Evolutionary conservation across 495 filamentous ascomycete genomes (phyloP).

Genomic region (Hypoxylon perforatum): DNA sequence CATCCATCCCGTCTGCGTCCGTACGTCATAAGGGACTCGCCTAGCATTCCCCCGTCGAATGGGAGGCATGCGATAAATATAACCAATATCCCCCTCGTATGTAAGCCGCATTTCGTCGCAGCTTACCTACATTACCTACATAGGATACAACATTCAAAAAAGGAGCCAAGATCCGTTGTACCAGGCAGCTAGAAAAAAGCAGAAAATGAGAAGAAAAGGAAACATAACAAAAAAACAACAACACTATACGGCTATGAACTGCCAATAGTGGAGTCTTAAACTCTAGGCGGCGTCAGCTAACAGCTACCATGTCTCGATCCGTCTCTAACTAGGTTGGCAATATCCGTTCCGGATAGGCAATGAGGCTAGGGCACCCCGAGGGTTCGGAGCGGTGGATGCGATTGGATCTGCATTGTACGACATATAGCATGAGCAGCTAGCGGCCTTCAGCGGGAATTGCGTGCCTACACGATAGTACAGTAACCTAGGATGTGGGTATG

Average conservation of each 20-base stretch:
- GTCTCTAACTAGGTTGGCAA: constrained; percentile 5
- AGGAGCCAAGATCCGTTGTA: not conserved
- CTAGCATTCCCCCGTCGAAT: constrained; percentile 31
- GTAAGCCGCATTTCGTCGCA: constrained; percentile 7
- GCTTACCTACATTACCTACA: constrained; percentile 9
- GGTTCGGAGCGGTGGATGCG: constrained; percentile 8
- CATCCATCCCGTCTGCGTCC: constrained; percentile 2
- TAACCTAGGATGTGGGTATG: too few relatives aligned
- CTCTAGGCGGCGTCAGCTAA: constrained; percentile 30
- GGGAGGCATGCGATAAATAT: constrained; percentile 21
- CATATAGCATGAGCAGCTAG: too few relatives aligned
- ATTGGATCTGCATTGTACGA: not conserved
- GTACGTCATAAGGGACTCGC: constrained; percentile 35
- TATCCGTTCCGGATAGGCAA: constrained; percentile 2
- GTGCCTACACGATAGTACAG: too few relatives aligned
- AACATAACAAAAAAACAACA: too few relatives aligned
- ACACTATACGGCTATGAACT: not conserved
- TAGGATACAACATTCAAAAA: constrained; percentile 3
- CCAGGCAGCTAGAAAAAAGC: too few relatives aligned
- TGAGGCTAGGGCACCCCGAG: constrained; percentile 5
- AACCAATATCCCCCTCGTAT: constrained; percentile 20
- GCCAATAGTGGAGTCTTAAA: constrained; percentile 21
- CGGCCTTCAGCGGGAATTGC: too few relatives aligned
- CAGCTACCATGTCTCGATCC: constrained; percentile 22
- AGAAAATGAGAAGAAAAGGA: not conserved